Base-by-base conservation (phyloP, 768 basidiomycete genomes). In the Boletales sp. region DNA sequence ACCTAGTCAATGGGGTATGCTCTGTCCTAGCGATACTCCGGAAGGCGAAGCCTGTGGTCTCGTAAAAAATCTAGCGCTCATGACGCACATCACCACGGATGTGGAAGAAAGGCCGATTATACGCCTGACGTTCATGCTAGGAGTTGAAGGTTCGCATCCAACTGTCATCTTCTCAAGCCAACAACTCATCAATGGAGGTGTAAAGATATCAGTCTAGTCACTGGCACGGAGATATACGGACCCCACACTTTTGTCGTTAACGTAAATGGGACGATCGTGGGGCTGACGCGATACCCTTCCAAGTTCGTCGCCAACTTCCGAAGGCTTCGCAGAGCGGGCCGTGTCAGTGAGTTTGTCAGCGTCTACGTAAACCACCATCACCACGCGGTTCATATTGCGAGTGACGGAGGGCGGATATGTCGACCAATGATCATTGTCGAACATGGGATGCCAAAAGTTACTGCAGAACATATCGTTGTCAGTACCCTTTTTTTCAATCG, bases 1-100 rank as follows among this genome's bases (percentile, higher is more conserved):
- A 65, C 95, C 97, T 5, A 91, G 87, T 77, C 97, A 99, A 70
- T 99, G 97, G 97, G 97, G 97, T 34, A 90, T 99, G 75, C 75
- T 98, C 17, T 99, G 97, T 72, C 92, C 97, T 1, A 93, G 90
- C 65, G 97, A 99, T 69, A 99, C 97, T 0, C 97, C 97, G 0
- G 97, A 99, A 84, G 97, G 97, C 65, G 97, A 99, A 72, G 97
- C 97, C 15, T 99, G 97, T 64, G 97, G 97, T 21, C 73, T 99
- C 51, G 97, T 99, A 40, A 99, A 99, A 75, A 99, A 99, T 70
- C 73, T 99, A 54, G 97, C 97, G 4, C 75, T 99, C 14, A 99
- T 99, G 97, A 98, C 97, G 4, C 95, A 99, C 69, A 98, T 99
- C 66, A 99, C 97, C 9, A 98, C 97, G 37, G 97, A 98, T 67